phyloP scores from a whole-genome alignment of 768 basidiomycete species.

The Sarcodon sp. region DNA sequence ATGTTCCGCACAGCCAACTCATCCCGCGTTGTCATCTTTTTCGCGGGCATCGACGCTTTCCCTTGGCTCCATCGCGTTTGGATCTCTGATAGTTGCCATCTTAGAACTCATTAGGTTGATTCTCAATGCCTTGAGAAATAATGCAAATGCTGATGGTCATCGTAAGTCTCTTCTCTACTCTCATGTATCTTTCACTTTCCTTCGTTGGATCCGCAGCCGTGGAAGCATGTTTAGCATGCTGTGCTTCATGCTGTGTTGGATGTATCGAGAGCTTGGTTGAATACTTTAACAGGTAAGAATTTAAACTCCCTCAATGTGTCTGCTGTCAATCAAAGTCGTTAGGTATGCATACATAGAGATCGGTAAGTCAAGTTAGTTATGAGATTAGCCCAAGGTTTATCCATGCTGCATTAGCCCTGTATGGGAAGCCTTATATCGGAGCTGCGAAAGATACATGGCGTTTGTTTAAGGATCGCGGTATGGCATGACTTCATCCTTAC shows the following conservation, averaged over 20 bases:
- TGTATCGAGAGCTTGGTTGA: conserved; percentile 57
- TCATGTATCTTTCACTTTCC: background rate
- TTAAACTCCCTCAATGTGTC: background rate
- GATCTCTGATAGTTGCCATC: conserved; percentile 71
- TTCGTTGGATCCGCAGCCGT: conserved; percentile 33
- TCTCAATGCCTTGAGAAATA: conserved; percentile 42
- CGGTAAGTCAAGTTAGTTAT: conserved; percentile 21
- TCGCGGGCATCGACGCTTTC: conserved; percentile 66
- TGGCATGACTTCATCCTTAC: background rate
- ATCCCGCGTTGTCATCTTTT: conserved; percentile 60
- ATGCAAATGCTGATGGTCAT: conserved; percentile 49
- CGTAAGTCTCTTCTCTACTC: conserved; percentile 28
- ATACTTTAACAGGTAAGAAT: conserved; percentile 62
- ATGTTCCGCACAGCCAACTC: conserved; percentile 35
- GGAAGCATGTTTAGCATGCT: conserved; percentile 63
- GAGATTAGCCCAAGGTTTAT: too few species aligned
- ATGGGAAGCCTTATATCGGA: conserved; percentile 70
- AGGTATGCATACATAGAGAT: conserved; percentile 82
- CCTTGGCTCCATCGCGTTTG: conserved; percentile 78
- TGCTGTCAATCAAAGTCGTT: background rate
- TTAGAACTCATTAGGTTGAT: conserved; percentile 57
- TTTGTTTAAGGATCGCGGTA: conserved; percentile 58
- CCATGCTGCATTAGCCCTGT: conserved; percentile 38
- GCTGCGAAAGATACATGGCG: conserved; percentile 82
- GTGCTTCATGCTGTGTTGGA: conserved; percentile 67